Percentiles rank a stretch among this genome's conserved stretches.
Conservation (phyloP, 805 yeast species). For the Saturnispora saitoi region DNA sequence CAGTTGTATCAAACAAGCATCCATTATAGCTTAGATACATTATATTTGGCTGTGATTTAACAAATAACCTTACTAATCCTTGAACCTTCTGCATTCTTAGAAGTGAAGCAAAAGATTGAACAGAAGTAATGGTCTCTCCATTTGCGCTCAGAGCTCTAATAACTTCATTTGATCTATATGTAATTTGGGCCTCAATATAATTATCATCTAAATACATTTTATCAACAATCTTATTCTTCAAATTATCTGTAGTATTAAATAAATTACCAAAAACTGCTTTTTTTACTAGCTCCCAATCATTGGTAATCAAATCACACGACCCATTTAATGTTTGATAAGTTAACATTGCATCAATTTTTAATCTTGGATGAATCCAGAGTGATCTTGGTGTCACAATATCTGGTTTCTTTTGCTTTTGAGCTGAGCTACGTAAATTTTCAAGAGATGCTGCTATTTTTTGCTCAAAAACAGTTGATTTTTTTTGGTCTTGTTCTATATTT, state of each 20-base stretch:
- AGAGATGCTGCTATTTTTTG: slow-evolving; percentile 1
- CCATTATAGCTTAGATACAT: slow-evolving; percentile 19
- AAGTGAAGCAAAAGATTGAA: slow-evolving; percentile 16
- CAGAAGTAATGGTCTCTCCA: slow-evolving; percentile 3
- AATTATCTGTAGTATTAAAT: slow-evolving; percentile 10
- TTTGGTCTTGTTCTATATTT: not conserved
- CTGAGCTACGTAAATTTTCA: not conserved
- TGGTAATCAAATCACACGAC: slow-evolving; percentile 16
- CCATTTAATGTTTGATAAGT: slow-evolving; percentile 24
- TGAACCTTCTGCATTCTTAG: slow-evolving; percentile 16
- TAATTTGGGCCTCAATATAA: not conserved
- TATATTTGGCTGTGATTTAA: slow-evolving; percentile 15
- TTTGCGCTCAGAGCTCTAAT: slow-evolving; percentile 15
- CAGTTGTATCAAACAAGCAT: slow-evolving; percentile 19
- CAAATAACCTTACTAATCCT: slow-evolving; percentile 22
- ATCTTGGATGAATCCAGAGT: slow-evolving; percentile 29
- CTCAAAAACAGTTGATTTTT: not conserved
- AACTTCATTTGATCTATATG: slow-evolving; percentile 13
- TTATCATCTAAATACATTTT: slow-evolving; percentile 12
- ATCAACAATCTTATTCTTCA: slow-evolving; percentile 20
- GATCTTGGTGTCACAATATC: slow-evolving; percentile 20
- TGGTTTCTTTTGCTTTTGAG: not conserved
- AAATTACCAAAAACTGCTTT: slow-evolving; percentile 24
- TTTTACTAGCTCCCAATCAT: slow-evolving; percentile 18
- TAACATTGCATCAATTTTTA: slow-evolving; percentile 24